These are phyloP conservation scores for Gonapodya sp. DNA, from an alignment of 192 early-diverging fungal genomes.

Conservation along the genomic window DNA sequence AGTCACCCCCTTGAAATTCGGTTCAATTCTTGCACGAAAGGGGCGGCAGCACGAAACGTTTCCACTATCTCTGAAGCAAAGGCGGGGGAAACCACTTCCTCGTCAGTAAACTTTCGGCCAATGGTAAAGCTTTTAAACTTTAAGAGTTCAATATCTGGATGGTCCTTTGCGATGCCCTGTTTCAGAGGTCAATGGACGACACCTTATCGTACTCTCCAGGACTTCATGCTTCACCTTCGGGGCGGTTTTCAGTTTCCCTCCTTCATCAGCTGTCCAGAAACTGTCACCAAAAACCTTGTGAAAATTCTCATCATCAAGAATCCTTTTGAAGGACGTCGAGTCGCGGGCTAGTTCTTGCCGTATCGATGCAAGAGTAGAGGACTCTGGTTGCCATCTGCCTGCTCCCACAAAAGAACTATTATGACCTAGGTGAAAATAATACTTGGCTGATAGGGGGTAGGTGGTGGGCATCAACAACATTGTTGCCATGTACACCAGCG, in stretches of 20 bases:
- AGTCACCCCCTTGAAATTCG: too few relatives aligned
- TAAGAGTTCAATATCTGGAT: constrained; percentile 43
- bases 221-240: constrained; percentile 22
- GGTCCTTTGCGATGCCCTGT: constrained; percentile 35
- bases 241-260: constrained; percentile 36
- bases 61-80: constrained; percentile 28
- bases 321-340: constrained; percentile 24
- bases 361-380: constrained; percentile 24
- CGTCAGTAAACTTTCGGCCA: constrained; percentile 32
- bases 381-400: constrained; percentile 35
- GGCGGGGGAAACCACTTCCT: constrained; percentile 35
- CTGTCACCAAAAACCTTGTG: constrained; percentile 6
- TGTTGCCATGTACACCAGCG: not conserved
- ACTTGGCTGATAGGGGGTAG: not conserved
- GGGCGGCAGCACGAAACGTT: not conserved
- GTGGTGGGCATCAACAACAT: not conserved
- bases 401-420: constrained; percentile 26
- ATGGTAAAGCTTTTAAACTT: constrained; percentile 40
- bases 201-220: too few relatives aligned
- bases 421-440: not conserved
- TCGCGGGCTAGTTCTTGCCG: constrained; percentile 30
- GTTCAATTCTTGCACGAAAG: not conserved
- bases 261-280: not conserved
- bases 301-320: constrained; percentile 26
- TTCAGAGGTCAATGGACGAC: not conserved